A percentile compares a stretch with the other conserved stretches of the same genome.
Evolutionary conservation across 805 yeast genomes (phyloP).

Genomic region (Pichia insulana): DNA sequence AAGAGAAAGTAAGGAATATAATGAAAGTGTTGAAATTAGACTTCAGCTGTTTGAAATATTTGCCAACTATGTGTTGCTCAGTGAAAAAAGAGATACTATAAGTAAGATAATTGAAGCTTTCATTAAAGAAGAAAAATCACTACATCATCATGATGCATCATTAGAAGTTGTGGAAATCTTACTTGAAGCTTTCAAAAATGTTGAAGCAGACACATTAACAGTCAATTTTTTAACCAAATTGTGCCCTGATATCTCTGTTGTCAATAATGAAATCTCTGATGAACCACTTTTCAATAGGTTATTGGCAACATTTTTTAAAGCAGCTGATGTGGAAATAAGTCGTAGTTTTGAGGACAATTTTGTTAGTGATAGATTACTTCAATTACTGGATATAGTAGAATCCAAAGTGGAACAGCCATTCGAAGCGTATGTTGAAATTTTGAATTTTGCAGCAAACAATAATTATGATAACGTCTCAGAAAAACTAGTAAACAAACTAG

Average conservation of each 20-base stretch:
- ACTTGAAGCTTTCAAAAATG: constrained; percentile 24
- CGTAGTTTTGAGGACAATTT: constrained; percentile 21
- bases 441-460: constrained; percentile 25
- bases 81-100: constrained; percentile 21
- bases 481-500: constrained; percentile 15
- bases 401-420: constrained; percentile 15
- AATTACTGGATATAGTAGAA: constrained; percentile 16
- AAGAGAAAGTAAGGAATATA: constrained; percentile 21
- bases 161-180: constrained; percentile 21
- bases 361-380: constrained; percentile 16
- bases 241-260: constrained; percentile 9
- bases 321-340: constrained; percentile 24
- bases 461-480: constrained; percentile 19
- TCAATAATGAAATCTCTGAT: constrained; percentile 3
- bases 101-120: constrained; percentile 23
- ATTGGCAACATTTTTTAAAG: constrained; percentile 19
- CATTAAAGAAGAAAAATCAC: constrained; percentile 18
- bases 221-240: constrained; percentile 17
- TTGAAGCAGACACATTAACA: constrained; percentile 24
- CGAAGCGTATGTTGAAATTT: constrained; percentile 22
- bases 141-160: constrained; percentile 12
- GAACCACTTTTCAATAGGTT: constrained; percentile 9
- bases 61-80: constrained; percentile 24
- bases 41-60: constrained; percentile 28
- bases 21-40: constrained; percentile 15